Evolutionary conservation across 139 green algal genomes (phyloP).

Genomic region (Pycnococcus provasolii): DNA sequence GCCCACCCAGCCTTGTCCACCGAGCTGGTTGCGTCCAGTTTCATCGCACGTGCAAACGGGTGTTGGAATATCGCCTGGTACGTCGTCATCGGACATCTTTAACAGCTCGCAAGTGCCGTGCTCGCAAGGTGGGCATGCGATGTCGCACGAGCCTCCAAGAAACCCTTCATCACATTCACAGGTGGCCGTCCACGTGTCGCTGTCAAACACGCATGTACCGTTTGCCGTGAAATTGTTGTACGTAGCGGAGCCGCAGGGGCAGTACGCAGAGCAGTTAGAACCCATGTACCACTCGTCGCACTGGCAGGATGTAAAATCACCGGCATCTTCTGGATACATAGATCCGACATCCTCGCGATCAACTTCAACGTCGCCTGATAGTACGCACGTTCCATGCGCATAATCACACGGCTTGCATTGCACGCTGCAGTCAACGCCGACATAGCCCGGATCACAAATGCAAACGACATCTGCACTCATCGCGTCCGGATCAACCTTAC

Average conservation of each 20-base stretch:
- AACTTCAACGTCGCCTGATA: not conserved
- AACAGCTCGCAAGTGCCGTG: no score
- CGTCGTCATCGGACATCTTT: no score
- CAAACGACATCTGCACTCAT: not conserved
- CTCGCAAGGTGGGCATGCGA: no score
- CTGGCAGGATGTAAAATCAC: not conserved
- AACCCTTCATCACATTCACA: not conserved
- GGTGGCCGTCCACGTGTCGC: not conserved
- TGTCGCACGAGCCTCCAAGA: no score
- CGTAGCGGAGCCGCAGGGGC: not conserved
- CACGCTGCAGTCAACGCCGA: constrained; percentile 6
- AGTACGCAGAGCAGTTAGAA: not conserved
- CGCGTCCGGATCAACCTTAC: not conserved
- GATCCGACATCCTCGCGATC: no score
- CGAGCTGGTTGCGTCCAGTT: not conserved
- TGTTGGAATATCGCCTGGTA: no score
- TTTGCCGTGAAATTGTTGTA: not conserved
- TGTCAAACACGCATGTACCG: not conserved
- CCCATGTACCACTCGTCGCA: not conserved
- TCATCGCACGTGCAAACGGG: no score
- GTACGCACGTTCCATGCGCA: not conserved
- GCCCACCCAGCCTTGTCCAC: not conserved
- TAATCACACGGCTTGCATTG: not conserved
- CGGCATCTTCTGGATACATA: no score
- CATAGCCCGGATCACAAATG: constrained; percentile 3